Base-by-base conservation (phyloP, 164 flowering plant genomes). In the Magnolia sinica region DNA sequence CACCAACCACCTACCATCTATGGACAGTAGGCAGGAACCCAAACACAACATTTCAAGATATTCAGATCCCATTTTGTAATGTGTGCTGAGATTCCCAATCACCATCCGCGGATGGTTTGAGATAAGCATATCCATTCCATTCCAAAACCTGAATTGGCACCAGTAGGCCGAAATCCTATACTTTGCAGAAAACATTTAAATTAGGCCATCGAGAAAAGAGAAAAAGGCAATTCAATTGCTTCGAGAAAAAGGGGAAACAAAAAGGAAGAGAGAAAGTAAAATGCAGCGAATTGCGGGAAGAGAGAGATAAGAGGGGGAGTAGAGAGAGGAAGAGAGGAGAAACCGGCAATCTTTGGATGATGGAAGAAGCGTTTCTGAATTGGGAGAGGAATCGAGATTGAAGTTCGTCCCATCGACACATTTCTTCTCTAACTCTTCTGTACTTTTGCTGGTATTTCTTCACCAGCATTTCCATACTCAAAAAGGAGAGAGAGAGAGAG, bases 361-460 rank as follows among this genome's bases (percentile, higher is more conserved):
- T 89, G 13, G 90, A 73, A 80, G 91, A 87, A 37, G 93, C 92
- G 58, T 87, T 89, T 72, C 83, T 76, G 76, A 91, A 92, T 74
- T 88, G 92, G 0, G 83, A 75, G 79, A 91, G 74, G 66, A 91
- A 82, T 23, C 76, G 86, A 79, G 88, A 82, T 76, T 93, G 98
- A 75, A 93, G 88, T 31, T 88, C 87, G 8, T 89, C 92, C 98
- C 98, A 95, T 59, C 80, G 74, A 49, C 77, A 76, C 88, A 91
- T 87, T 52, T 91, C 90, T 0, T 90, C 94, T 73, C 77, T 82
- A 27, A 84, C 87, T 73, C 79, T 91, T 50, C 74, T 85, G 80
- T 84, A 92, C 63, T 86, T 90, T 37, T 87, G 89, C 81, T 87
- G 91, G 76, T 85, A 92, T 66, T 91, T 92, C 80, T 86, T 91